Evolutionary conservation across 2,329 filamentous ascomycete genomes (phyloP).

Genomic region (Xylogone sp.): DNA sequence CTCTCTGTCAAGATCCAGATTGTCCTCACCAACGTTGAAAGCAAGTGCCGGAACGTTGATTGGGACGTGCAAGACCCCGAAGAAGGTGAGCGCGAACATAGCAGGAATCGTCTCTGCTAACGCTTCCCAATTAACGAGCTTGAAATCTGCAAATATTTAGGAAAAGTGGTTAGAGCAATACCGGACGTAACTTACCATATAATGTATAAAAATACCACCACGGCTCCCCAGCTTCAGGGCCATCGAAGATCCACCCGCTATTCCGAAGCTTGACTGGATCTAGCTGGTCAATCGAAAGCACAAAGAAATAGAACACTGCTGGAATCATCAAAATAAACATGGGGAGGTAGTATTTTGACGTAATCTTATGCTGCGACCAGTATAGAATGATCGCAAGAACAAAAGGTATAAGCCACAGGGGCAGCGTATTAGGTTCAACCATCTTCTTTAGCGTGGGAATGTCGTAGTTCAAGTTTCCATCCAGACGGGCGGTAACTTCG

Average conservation of each 20-base stretch:
- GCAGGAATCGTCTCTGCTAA: conserved; percentile 82
- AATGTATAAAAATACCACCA: conserved; percentile 99
- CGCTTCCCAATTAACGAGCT: conserved; percentile 77
- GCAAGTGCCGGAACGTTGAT: conserved; percentile 96
- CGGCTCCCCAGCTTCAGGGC: conserved; percentile 75
- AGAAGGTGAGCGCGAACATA: conserved; percentile 96
- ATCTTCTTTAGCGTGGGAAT: conserved; percentile 72
- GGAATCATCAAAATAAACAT: conserved; percentile 80
- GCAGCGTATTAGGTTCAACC: conserved; percentile 67
- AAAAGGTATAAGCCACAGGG: conserved; percentile 81
- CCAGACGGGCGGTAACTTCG: conserved; percentile 85
- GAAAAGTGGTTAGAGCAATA: conserved; percentile 12
- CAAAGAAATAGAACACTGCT: conserved; percentile 72
- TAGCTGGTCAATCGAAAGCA: conserved; percentile 64
- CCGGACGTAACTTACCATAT: conserved; percentile 62
- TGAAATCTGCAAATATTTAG: conserved; percentile 57
- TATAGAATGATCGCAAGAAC: conserved; percentile 72
- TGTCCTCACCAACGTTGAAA: conserved; percentile 86
- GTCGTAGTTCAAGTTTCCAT: conserved; percentile 81
- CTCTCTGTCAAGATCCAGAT: conserved; percentile 86
- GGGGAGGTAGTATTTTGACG: conserved; percentile 82
- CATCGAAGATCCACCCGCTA: conserved; percentile 87
- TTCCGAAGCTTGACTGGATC: conserved; percentile 64
- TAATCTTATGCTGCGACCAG: conserved; percentile 69
- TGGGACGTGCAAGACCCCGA: conserved; percentile 92